phyloP scores from a whole-genome alignment of 768 basidiomycete species.

The Podaxis carcinomalis region DNA sequence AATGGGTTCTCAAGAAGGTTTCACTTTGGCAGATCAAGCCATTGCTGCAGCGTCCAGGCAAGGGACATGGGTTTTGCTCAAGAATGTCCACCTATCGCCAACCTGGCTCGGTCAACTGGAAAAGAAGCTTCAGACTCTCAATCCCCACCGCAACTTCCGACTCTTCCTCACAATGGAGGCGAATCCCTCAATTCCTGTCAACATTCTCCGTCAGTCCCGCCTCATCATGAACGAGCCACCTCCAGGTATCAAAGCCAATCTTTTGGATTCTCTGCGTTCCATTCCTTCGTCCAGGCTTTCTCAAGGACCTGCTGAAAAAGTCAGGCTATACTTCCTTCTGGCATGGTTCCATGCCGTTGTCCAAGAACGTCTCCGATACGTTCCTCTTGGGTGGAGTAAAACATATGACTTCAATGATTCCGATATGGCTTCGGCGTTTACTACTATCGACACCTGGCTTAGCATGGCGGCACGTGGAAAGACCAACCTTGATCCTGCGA shows the following conservation, averaged over 20 bases:
- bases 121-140: slow-evolving; percentile 92
- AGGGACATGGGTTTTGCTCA: slow-evolving; percentile 94
- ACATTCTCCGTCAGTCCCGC: slow-evolving; percentile 92
- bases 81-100: slow-evolving; percentile 95
- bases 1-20: slow-evolving; percentile 99
- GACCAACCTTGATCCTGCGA: slow-evolving; percentile 86
- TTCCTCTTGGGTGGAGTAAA: slow-evolving; percentile 95
- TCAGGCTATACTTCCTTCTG: slow-evolving; percentile 89
- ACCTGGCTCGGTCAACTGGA: slow-evolving; percentile 95
- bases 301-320: slow-evolving; percentile 90
- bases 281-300: slow-evolving; percentile 69
- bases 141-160: slow-evolving; percentile 87
- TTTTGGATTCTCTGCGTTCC: slow-evolving; percentile 81
- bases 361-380: slow-evolving; percentile 94
- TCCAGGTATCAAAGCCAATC: slow-evolving; percentile 93
- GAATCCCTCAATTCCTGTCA: slow-evolving; percentile 91
- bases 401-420: slow-evolving; percentile 99
- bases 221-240: slow-evolving; percentile 99
- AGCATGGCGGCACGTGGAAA: slow-evolving; percentile 75
- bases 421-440: slow-evolving; percentile 90
- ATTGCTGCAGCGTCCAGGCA: slow-evolving; percentile 89
- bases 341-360: slow-evolving; percentile 99
- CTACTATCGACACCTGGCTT: slow-evolving; percentile 91
- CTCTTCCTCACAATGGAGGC: slow-evolving; percentile 99
- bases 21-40: slow-evolving; percentile 91